Percentiles rank a stretch among this genome's conserved stretches.
These are phyloP conservation scores for Microcera coccophila DNA, from an alignment of 2,329 filamentous ascomycete species.

Conservation along the genomic window DNA sequence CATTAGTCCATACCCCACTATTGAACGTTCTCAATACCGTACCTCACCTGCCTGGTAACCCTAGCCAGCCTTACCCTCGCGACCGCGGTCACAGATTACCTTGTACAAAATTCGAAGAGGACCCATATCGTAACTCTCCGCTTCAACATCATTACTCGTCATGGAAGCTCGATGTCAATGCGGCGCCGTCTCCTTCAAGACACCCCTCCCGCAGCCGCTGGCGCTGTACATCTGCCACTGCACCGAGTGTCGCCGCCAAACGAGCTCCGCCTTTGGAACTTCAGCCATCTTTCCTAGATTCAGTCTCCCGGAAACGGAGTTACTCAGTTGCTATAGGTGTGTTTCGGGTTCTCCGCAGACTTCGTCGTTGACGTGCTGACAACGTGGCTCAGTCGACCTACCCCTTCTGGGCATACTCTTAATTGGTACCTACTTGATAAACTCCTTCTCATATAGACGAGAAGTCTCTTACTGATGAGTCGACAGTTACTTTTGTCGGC, in stretches of 20 bases:
- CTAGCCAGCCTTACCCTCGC: background rate
- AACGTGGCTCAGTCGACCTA: slow-evolving; percentile 46
- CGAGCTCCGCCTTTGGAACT: slow-evolving; percentile 62
- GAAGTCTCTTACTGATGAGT: slow-evolving; percentile 3
- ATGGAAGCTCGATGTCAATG: slow-evolving; percentile 65
- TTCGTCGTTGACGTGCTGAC: background rate
- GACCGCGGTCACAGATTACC: no score
- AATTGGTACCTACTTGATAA: slow-evolving; percentile 52
- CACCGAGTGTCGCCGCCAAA: slow-evolving; percentile 61
- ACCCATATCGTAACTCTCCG: no score
- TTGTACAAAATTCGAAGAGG: no score
- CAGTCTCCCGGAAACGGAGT: slow-evolving; percentile 45
- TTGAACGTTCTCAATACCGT: background rate
- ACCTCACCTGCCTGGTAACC: background rate
- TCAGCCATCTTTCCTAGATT: slow-evolving; percentile 70
- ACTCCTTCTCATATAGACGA: background rate
- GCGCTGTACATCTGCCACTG: slow-evolving; percentile 72
- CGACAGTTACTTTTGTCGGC: slow-evolving; percentile 60
- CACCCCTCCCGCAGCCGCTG: slow-evolving; percentile 55
- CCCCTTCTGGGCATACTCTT: slow-evolving; percentile 52
- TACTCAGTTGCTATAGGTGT: slow-evolving; percentile 51
- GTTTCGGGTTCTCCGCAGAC: background rate
- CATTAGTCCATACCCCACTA: no score
- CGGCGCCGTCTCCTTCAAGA: slow-evolving; percentile 58
- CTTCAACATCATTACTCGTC: slow-evolving; percentile 1